Conservation (phyloP, 257 asterid genomes). For the Cruciata laevipes region DNA sequence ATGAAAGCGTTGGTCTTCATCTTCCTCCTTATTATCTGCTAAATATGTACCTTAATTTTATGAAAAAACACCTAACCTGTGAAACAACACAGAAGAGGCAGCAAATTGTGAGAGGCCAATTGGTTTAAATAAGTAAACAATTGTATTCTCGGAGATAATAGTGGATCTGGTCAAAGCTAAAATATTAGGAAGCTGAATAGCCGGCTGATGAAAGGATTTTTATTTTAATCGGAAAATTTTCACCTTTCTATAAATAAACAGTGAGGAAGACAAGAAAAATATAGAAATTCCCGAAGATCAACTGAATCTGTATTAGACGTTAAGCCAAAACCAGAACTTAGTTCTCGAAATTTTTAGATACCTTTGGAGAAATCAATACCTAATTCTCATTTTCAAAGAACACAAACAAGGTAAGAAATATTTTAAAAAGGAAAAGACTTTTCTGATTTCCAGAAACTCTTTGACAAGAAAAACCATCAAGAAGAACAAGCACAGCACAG, state of each 20-base stretch:
- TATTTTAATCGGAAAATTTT: background rate
- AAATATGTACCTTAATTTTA: background rate
- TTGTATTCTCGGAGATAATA: background rate
- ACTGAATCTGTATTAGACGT: constrained; percentile 9
- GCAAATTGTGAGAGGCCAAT: background rate
- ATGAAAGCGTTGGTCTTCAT: constrained; percentile 58
- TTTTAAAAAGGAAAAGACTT: background rate
- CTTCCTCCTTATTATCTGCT: background rate
- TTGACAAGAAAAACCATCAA: background rate
- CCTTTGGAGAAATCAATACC: background rate
- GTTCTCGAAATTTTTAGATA: background rate
- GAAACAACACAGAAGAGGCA: background rate
- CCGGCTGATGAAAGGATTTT: constrained; percentile 27
- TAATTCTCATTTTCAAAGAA: background rate
- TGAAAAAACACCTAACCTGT: constrained; percentile 13
- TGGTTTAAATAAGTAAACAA: background rate
- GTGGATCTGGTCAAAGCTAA: constrained; percentile 19
- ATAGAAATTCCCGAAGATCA: constrained; percentile 3
- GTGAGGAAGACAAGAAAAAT: constrained; percentile 28
- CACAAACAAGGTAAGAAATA: background rate
- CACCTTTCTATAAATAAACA: constrained; percentile 17
- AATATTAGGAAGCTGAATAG: constrained; percentile 11
- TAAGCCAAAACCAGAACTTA: background rate
- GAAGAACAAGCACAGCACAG: background rate
- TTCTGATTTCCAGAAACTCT: background rate